Conservation (phyloP, 345 rosid genomes). For the Brassica cretica region DNA sequence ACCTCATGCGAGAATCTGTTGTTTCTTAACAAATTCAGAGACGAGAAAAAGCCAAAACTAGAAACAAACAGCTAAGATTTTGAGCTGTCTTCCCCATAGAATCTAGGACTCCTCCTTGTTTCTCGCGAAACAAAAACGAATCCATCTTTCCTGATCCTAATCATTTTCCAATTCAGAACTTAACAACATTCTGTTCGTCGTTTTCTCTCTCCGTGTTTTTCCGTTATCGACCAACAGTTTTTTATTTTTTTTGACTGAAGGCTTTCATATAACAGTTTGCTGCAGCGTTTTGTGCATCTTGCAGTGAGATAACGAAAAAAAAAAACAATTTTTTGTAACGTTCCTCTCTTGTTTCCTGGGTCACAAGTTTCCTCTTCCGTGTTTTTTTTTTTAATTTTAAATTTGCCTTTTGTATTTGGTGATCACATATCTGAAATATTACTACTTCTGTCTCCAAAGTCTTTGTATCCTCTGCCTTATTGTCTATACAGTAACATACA, state of each 20-base stretch:
- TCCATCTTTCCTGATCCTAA: conserved; percentile 23
- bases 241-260: too few relatives aligned
- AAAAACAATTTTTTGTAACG: not conserved
- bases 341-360: conserved; percentile 21
- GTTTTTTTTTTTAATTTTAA: too few relatives aligned
- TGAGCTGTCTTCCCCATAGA: conserved; percentile 26
- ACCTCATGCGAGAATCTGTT: not conserved
- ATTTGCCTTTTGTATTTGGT: too few relatives aligned
- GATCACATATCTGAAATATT: too few relatives aligned
- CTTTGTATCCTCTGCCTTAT: too few relatives aligned
- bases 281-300: conserved; percentile 32
- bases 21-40: not conserved
- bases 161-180: not conserved
- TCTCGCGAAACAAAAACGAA: conserved; percentile 22
- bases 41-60: too few relatives aligned
- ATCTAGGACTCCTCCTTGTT: conserved; percentile 18
- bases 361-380: conserved; percentile 18
- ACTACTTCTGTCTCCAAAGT: too few relatives aligned
- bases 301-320: conserved; percentile 33
- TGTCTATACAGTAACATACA: not conserved
- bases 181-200: conserved; percentile 20
- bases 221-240: conserved; percentile 32
- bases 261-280: not conserved
- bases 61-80: not conserved
- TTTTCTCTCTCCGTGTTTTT: conserved; percentile 13